phyloP scores from a whole-genome alignment of 139 green algal species.

The Haematococcus sp. region DNA sequence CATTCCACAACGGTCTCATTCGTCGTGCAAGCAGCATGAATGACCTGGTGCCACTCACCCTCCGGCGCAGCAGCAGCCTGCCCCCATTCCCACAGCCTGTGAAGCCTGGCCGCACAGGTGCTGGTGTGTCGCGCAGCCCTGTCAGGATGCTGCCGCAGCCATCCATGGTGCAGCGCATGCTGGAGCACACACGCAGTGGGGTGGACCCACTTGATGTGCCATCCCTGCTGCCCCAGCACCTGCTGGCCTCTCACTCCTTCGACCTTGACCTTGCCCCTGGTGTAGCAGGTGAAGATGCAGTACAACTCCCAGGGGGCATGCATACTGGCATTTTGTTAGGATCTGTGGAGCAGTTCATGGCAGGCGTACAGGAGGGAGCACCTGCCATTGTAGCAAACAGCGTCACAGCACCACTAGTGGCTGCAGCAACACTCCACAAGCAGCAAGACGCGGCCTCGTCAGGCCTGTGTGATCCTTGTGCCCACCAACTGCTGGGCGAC shows the following conservation, averaged over 20 bases:
- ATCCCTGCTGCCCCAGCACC: slow-evolving; percentile 1
- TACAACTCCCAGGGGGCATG: too few relatives aligned
- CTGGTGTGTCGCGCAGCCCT: background rate
- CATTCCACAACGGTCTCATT: slow-evolving; percentile 1
- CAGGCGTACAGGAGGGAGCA: background rate
- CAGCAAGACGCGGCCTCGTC: too few relatives aligned
- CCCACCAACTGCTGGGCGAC: too few relatives aligned
- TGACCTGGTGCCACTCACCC: background rate
- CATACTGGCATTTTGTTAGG: too few relatives aligned
- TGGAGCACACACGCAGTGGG: background rate
- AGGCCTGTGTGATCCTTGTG: too few relatives aligned
- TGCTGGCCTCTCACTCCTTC: background rate
- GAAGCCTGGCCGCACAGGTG: too few relatives aligned
- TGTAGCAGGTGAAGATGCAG: too few relatives aligned
- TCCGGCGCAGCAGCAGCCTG: slow-evolving; percentile 2
- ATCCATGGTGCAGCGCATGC: slow-evolving; percentile 9
- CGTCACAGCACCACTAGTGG: background rate
- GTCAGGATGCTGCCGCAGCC: background rate
- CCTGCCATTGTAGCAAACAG: background rate
- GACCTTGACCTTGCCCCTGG: background rate
- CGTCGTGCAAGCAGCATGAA: background rate
- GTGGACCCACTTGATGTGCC: slow-evolving; percentile 5
- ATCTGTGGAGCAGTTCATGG: too few relatives aligned
- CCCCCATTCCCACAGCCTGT: too few relatives aligned
- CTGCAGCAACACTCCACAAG: background rate